Evolutionary conservation across 2,329 filamentous ascomycete species (phyloP).

Genomic region (Calonectria crousiana): DNA sequence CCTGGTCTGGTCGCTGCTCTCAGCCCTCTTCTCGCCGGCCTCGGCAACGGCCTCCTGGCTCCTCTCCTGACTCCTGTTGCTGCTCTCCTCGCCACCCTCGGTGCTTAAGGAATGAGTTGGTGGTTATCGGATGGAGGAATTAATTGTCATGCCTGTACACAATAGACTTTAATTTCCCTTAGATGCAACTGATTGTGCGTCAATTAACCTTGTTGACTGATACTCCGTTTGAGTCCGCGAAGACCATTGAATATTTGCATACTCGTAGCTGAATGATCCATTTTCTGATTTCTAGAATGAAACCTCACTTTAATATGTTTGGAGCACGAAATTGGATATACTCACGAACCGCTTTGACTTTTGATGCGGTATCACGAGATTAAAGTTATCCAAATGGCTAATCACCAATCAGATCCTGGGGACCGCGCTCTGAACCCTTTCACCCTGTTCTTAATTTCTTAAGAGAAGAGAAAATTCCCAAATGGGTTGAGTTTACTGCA

Average conservation of each 20-base stretch:
- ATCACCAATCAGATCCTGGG: too few species aligned
- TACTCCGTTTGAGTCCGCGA: background rate
- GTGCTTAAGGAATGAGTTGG: background rate
- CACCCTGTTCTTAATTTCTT: too few species aligned
- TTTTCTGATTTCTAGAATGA: too few species aligned
- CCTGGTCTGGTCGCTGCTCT: constrained; percentile 37
- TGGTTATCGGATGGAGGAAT: background rate
- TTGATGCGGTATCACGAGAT: too few species aligned
- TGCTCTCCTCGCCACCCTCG: constrained; percentile 33
- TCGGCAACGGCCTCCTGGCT: constrained; percentile 38
- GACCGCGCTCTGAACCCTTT: too few species aligned
- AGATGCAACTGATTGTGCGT: background rate
- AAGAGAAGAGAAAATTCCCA: too few species aligned
- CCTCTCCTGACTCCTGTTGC: constrained; percentile 40
- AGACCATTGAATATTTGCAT: background rate
- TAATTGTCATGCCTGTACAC: background rate
- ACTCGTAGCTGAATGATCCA: background rate
- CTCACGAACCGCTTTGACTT: too few species aligned
- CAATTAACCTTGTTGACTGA: background rate
- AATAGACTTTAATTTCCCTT: background rate
- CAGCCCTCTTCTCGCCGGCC: constrained; percentile 38
- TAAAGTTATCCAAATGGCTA: too few species aligned
- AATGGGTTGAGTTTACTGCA: too few species aligned
- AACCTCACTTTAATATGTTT: too few species aligned
- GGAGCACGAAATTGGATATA: too few species aligned